These are phyloP conservation scores for Triticum monococcum DNA, from an alignment of 176 grass and related monocot genomes.

Conservation along the genomic window DNA sequence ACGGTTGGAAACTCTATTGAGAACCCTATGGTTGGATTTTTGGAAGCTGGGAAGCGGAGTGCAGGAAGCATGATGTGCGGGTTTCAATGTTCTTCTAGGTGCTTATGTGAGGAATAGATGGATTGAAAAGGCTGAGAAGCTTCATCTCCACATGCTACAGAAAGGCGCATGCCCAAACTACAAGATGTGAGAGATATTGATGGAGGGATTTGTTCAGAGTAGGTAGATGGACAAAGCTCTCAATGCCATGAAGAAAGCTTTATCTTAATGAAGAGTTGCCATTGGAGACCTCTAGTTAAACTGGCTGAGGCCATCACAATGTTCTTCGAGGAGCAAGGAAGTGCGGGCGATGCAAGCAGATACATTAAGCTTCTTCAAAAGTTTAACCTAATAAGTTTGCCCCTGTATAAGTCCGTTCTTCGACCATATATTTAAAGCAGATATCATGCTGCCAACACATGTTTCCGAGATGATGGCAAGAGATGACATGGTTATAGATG, in stretches of 20 bases:
- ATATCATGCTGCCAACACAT: neutral
- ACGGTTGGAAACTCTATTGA: too few species aligned
- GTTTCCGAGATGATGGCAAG: conserved; percentile 26
- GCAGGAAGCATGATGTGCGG: conserved; percentile 56
- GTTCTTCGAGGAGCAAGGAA: conserved; percentile 59
- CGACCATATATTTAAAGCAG: conserved; percentile 58
- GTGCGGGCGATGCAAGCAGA: conserved; percentile 1
- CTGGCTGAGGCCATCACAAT: conserved; percentile 44
- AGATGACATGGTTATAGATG: conserved; percentile 53
- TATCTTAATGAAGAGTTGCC: conserved; percentile 58
- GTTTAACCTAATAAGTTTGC: conserved; percentile 52
- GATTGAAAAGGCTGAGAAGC: conserved; percentile 69
- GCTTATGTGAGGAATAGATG: conserved; percentile 78
- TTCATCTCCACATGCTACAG: conserved; percentile 64
- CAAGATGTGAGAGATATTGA: conserved; percentile 84
- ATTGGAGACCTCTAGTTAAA: conserved; percentile 50
- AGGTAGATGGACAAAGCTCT: conserved; percentile 72
- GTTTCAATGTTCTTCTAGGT: conserved; percentile 81
- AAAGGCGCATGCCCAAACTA: conserved; percentile 69
- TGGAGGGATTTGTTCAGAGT: conserved; percentile 64
- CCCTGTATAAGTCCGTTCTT: conserved; percentile 66
- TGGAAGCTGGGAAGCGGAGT: conserved; percentile 62
- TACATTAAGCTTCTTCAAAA: conserved; percentile 52
- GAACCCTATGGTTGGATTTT: conserved; percentile 34
- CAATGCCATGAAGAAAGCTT: conserved; percentile 63